phyloP scores from a whole-genome alignment of 2,329 filamentous ascomycete species.

The Calonectria pseudoturangicola region DNA sequence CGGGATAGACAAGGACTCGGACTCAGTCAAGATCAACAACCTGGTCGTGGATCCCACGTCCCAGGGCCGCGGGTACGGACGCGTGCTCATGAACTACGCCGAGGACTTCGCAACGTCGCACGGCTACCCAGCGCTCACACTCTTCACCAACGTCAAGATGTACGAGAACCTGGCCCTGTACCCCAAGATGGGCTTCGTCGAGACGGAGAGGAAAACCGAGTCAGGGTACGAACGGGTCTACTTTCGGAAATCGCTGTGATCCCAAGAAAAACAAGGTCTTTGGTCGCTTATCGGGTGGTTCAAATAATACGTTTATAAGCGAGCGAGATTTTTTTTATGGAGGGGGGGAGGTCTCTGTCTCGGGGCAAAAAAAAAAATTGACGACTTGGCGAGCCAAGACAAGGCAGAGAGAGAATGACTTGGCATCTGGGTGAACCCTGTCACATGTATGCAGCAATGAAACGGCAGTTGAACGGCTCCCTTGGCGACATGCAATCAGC shows the following conservation, averaged over 20 bases:
- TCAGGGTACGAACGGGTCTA: slow-evolving; percentile 60
- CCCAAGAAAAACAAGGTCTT: no score
- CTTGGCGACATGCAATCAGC: neutral
- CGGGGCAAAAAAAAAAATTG: neutral
- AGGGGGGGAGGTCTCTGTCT: neutral
- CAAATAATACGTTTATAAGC: neutral
- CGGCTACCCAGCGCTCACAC: slow-evolving; percentile 47
- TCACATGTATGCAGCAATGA: neutral
- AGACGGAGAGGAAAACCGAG: slow-evolving; percentile 56
- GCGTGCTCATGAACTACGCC: slow-evolving; percentile 56
- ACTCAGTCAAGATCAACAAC: slow-evolving; percentile 55
- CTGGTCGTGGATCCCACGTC: slow-evolving; percentile 54
- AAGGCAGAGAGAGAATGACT: neutral
- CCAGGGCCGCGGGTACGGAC: slow-evolving; percentile 59
- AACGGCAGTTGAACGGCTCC: neutral
- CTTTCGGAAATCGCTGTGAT: slow-evolving; percentile 57
- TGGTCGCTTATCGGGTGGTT: slow-evolving; percentile 1
- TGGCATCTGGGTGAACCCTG: neutral
- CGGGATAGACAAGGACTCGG: slow-evolving; percentile 34
- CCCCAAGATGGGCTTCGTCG: slow-evolving; percentile 57
- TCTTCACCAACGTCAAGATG: slow-evolving; percentile 61
- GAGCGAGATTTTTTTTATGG: neutral
- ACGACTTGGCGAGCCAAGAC: neutral
- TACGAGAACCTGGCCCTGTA: slow-evolving; percentile 58
- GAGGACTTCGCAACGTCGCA: slow-evolving; percentile 54